These are phyloP conservation scores for Arthrobotrys sphaeroides DNA, from an alignment of 2,329 filamentous ascomycete species.

Conservation along the genomic window DNA sequence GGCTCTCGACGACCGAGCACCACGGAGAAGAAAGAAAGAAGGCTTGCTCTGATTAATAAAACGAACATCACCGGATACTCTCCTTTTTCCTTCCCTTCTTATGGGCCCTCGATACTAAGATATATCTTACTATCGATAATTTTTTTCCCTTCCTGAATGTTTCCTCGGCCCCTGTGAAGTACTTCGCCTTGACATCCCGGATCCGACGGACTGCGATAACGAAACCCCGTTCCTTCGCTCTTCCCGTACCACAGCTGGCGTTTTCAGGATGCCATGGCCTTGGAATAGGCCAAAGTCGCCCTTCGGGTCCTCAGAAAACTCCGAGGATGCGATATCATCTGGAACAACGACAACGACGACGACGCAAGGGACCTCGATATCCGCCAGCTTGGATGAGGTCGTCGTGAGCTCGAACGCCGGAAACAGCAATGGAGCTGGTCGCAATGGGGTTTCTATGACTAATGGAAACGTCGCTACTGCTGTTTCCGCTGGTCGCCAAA, in stretches of 20 bases:
- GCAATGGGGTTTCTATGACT: conserved; percentile 17
- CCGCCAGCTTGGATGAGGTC: conserved; percentile 6
- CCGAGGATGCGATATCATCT: conserved; percentile 18
- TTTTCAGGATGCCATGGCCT: conserved; percentile 52
- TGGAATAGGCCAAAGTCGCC: conserved; percentile 53
- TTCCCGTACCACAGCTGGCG: conserved; percentile 22
- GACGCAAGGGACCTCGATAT: conserved; percentile 3
- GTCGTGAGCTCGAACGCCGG: conserved; percentile 14
- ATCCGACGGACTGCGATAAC: conserved; percentile 39
- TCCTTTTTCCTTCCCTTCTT: background rate
- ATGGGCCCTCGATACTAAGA: background rate
- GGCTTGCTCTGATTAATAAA: background rate
- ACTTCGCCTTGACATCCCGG: conserved; percentile 37
- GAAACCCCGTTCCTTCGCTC: conserved; percentile 10
- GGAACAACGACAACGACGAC: conserved; percentile 14
- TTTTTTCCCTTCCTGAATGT: conserved; percentile 30
- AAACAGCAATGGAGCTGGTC: conserved; percentile 9
- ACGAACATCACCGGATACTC: background rate
- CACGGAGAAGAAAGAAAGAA: too few relatives aligned
- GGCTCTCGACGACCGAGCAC: background rate
- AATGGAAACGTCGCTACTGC: conserved; percentile 3
- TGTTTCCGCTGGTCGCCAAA: conserved; percentile 13
- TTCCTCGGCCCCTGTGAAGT: conserved; percentile 27
- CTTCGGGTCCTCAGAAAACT: conserved; percentile 25
- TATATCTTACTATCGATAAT: background rate